Evolutionary conservation across 345 rosid species (phyloP).

Genomic region (Xanthoceras sorbifolium): DNA sequence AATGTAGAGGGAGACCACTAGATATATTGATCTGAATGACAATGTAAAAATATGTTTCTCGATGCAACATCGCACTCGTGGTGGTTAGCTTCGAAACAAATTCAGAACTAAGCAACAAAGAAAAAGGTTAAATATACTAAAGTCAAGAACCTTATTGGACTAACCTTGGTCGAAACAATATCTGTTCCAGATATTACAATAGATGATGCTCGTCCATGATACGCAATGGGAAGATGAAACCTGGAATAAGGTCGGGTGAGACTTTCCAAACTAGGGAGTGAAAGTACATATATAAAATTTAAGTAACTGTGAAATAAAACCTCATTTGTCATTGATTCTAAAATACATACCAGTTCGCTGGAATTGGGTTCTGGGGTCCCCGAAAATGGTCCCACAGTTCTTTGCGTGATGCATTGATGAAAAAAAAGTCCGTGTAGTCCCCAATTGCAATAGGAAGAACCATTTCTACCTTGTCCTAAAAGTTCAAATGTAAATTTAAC

Average conservation of each 20-base stretch:
- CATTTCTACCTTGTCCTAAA: constrained; percentile 79
- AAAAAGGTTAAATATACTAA: not conserved
- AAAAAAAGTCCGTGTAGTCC: constrained; percentile 93
- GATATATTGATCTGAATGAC: not conserved
- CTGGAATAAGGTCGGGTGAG: constrained; percentile 38
- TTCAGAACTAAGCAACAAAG: not conserved
- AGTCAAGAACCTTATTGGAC: constrained; percentile 1
- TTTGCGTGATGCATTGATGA: constrained; percentile 91
- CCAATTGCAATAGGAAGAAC: constrained; percentile 82
- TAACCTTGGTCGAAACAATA: constrained; percentile 81
- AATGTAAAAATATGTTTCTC: not conserved
- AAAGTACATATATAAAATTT: not conserved
- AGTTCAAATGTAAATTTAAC: constrained; percentile 16
- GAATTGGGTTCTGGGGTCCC: constrained; percentile 75
- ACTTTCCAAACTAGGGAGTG: constrained; percentile 8
- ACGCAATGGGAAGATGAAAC: constrained; percentile 96
- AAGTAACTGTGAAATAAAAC: constrained; percentile 10
- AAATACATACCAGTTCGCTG: constrained; percentile 65
- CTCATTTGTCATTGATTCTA: not conserved
- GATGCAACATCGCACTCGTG: not conserved
- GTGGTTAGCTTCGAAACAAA: not conserved
- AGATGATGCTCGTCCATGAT: constrained; percentile 96
- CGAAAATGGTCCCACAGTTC: constrained; percentile 92
- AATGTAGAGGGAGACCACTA: not conserved
- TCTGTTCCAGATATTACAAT: constrained; percentile 88